Evolutionary conservation across 108 stramenopile genomes (phyloP).

Genomic region (Conticribra weissflogii): DNA sequence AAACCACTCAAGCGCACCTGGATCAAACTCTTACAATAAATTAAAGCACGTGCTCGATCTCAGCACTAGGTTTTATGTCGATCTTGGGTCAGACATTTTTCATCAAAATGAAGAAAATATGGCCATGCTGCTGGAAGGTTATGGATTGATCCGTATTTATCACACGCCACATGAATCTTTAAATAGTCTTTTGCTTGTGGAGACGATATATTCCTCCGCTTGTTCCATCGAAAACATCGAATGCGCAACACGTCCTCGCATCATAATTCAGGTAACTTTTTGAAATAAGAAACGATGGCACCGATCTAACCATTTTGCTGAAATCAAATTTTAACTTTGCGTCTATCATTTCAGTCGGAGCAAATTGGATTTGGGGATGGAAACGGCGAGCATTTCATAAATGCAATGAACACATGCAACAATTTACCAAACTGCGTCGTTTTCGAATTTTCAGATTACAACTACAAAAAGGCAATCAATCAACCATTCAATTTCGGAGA

Average conservation of each 20-base stretch:
- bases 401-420: not conserved
- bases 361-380: not conserved
- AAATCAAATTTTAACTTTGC: too few species aligned
- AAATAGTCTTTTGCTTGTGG: too few species aligned
- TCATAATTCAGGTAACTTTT: too few species aligned
- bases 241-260: not conserved
- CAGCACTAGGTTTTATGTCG: not conserved
- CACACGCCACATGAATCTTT: too few species aligned
- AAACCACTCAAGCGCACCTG: not conserved
- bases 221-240: not conserved
- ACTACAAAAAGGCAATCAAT: too few species aligned
- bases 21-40: constrained; percentile 3
- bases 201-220: too few species aligned
- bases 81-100: too few species aligned
- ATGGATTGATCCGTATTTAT: too few species aligned
- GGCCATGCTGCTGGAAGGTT: not conserved
- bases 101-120: too few species aligned
- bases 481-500: not conserved
- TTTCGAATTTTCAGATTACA: constrained; percentile 14
- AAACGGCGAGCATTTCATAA: not conserved
- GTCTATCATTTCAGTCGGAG: not conserved
- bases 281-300: too few species aligned
- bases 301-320: too few species aligned
- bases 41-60: not conserved
- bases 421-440: constrained; percentile 10